These are phyloP conservation scores for Argentina anserina DNA, from an alignment of 306 rosid species.

Conservation along the genomic window DNA sequence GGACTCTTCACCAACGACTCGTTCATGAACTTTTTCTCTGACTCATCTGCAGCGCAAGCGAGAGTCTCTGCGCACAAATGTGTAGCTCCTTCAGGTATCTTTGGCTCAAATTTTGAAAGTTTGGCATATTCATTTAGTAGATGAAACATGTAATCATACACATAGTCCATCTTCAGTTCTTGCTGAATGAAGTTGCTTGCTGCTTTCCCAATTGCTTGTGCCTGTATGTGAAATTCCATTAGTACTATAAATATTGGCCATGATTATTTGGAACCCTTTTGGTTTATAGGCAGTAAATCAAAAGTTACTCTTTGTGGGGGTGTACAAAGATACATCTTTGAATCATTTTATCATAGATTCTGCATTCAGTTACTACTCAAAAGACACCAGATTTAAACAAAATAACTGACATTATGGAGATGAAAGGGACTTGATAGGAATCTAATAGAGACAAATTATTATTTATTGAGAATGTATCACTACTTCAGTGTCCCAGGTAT, in stretches of 20 bases:
- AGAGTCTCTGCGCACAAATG: conserved; percentile 31
- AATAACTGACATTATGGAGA: neutral
- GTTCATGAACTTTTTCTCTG: conserved; percentile 27
- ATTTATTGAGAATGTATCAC: neutral
- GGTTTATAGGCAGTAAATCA: neutral
- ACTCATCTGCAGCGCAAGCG: conserved; percentile 24
- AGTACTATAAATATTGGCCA: too few species aligned
- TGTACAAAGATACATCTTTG: neutral
- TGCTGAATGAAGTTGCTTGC: conserved; percentile 34
- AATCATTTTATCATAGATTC: neutral
- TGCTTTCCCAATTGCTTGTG: conserved; percentile 34
- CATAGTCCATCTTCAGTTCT: conserved; percentile 36
- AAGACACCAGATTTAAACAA: neutral
- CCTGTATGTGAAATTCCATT: neutral
- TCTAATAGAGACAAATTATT: neutral
- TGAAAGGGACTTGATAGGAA: neutral
- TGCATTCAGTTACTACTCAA: neutral
- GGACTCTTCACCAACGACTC: conserved; percentile 30
- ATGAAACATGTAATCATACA: conserved; percentile 41
- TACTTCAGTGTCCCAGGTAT: neutral
- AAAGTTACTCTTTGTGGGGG: neutral
- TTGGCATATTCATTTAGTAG: conserved; percentile 25
- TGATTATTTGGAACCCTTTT: neutral
- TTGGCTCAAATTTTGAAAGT: conserved; percentile 27
- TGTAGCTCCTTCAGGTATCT: conserved; percentile 15